phyloP scores from a whole-genome alignment of 352 stramenopile species.

The Pythium scleroteichum region DNA sequence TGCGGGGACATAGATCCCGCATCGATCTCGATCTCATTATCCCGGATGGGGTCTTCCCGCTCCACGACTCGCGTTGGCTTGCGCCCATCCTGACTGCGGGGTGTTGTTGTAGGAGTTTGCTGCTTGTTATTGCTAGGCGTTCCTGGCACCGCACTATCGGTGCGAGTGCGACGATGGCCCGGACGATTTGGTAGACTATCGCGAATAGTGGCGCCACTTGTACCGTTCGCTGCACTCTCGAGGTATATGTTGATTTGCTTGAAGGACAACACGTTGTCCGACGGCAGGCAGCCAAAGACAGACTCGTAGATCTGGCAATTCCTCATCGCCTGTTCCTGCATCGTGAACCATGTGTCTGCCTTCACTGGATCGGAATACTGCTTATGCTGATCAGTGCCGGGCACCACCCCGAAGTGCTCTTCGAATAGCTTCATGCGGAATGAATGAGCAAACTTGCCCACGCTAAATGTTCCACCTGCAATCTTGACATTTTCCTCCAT shows the following conservation, averaged over 20 bases:
- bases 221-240: slow-evolving; percentile 22
- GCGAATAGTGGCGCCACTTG: neutral
- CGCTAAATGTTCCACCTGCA: slow-evolving; percentile 40
- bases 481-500: slow-evolving; percentile 60
- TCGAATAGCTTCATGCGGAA: slow-evolving; percentile 89
- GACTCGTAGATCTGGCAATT: slow-evolving; percentile 86
- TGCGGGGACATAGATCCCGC: slow-evolving; percentile 4
- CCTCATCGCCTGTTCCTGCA: slow-evolving; percentile 83
- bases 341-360: slow-evolving; percentile 73
- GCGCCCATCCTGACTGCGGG: slow-evolving; percentile 4
- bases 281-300: slow-evolving; percentile 78
- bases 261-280: slow-evolving; percentile 69
- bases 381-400: slow-evolving; percentile 47
- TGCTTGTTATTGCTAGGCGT: slow-evolving; percentile 1
- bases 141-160: slow-evolving; percentile 1
- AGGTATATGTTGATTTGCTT: slow-evolving; percentile 68
- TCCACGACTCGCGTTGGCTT: slow-evolving; percentile 22
- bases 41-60: slow-evolving; percentile 18
- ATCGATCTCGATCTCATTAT: slow-evolving; percentile 25
- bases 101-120: slow-evolving; percentile 1
- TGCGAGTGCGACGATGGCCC: slow-evolving; percentile 19
- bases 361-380: slow-evolving; percentile 64
- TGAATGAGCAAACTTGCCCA: slow-evolving; percentile 82
- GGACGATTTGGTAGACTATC: slow-evolving; percentile 8
- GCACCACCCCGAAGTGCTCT: slow-evolving; percentile 76